Evolutionary conservation across 768 basidiomycete genomes (phyloP).

Genomic region (Xerocomellus intermedius): DNA sequence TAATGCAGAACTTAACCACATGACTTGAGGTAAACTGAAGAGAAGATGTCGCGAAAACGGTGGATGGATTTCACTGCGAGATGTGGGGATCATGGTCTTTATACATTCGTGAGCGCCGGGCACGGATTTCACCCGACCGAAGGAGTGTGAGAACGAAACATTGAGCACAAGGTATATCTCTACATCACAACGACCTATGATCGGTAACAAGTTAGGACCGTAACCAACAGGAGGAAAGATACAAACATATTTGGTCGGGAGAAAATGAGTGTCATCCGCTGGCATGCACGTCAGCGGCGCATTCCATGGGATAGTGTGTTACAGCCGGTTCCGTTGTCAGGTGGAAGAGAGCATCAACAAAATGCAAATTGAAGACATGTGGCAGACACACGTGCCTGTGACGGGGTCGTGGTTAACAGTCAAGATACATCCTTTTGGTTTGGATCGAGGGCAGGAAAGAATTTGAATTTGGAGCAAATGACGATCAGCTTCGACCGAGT

Average conservation of each 20-base stretch:
- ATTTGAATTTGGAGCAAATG: not conserved
- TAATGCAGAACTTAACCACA: constrained; percentile 6
- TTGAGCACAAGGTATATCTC: not conserved
- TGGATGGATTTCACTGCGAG: not conserved
- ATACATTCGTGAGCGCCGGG: constrained; percentile 9
- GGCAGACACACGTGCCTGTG: not conserved
- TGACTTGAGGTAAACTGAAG: not conserved
- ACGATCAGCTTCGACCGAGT: not conserved
- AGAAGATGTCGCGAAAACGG: not conserved
- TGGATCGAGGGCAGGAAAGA: not conserved
- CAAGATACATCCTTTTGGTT: not conserved
- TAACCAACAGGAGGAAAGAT: not conserved
- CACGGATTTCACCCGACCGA: not conserved
- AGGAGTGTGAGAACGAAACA: not conserved
- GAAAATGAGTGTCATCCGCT: not conserved
- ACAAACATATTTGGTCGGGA: not conserved
- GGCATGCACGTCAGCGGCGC: constrained; percentile 3
- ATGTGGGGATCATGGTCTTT: not conserved
- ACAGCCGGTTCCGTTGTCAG: not conserved
- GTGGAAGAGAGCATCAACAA: not conserved
- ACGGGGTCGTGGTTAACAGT: not conserved
- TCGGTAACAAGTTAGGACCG: not conserved
- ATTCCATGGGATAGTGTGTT: not conserved
- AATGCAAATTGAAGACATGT: constrained; percentile 12
- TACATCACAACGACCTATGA: not conserved